Evolutionary conservation across 352 stramenopile species (phyloP).

Genomic region (Thalassiosira mediterranea): DNA sequence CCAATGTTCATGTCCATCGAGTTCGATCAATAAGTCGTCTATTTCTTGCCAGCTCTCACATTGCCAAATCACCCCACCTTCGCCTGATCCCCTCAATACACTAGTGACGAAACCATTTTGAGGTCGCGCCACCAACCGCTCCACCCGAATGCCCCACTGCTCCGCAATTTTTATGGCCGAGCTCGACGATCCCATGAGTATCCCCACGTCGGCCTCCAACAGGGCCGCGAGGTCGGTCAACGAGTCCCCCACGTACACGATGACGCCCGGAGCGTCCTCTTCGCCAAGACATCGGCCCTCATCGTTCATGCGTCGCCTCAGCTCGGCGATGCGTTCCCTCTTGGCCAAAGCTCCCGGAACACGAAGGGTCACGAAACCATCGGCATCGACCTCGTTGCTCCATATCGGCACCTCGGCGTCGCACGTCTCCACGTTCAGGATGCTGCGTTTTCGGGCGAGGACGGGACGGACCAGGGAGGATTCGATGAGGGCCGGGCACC

Average conservation of each 20-base stretch:
- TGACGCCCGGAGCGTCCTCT: conserved; percentile 19
- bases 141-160: conserved; percentile 42
- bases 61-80: conserved; percentile 32
- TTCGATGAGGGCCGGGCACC: conserved; percentile 60
- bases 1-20: too few species aligned
- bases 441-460: conserved; percentile 20
- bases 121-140: conserved; percentile 28
- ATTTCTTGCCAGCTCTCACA: conserved; percentile 51
- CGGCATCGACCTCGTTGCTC: conserved; percentile 58
- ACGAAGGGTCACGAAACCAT: conserved; percentile 51
- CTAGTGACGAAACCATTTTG: conserved; percentile 27
- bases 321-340: conserved; percentile 43
- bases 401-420: conserved; percentile 59
- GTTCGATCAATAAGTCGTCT: conserved; percentile 39
- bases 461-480: conserved; percentile 54
- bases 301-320: conserved; percentile 31
- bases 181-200: conserved; percentile 55
- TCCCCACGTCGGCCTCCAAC: conserved; percentile 63
- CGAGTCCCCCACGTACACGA: conserved; percentile 72
- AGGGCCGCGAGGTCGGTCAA: conserved; percentile 62
- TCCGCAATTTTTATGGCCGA: conserved; percentile 41
- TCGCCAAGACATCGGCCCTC: not conserved
- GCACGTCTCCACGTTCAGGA: conserved; percentile 25
- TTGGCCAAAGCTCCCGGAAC: conserved; percentile 61
- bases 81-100: not conserved